phyloP scores from a whole-genome alignment of 106 monocot species.

The Dioscorea alata region DNA sequence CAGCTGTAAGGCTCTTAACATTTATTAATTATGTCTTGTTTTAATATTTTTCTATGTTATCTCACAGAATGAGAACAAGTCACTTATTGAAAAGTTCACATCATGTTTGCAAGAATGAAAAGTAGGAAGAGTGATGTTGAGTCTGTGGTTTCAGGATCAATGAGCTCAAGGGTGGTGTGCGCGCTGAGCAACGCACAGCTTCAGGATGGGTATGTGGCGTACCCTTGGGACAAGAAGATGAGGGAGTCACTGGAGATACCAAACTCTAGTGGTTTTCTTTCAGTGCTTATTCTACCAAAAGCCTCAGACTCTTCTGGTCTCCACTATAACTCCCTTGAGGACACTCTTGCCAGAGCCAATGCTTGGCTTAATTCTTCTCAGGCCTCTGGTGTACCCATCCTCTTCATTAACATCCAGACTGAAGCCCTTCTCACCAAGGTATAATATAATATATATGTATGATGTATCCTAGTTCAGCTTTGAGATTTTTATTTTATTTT shows the following conservation, averaged over 20 bases:
- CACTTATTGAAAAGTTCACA: background rate
- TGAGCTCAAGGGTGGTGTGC: slow-evolving; percentile 47
- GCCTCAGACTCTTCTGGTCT: slow-evolving; percentile 31
- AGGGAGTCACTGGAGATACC: slow-evolving; percentile 37
- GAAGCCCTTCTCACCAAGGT: slow-evolving; percentile 90
- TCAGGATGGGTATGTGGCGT: slow-evolving; percentile 73
- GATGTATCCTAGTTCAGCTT: background rate
- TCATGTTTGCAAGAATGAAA: background rate
- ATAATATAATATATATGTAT: background rate
- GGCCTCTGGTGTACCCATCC: slow-evolving; percentile 57
- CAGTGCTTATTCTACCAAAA: slow-evolving; percentile 66
- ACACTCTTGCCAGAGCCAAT: slow-evolving; percentile 74
- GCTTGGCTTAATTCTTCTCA: slow-evolving; percentile 70
- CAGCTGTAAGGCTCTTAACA: too few species aligned
- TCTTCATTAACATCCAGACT: slow-evolving; percentile 66
- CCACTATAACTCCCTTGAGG: slow-evolving; percentile 63
- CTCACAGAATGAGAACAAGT: too few species aligned
- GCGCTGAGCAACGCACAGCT: slow-evolving; percentile 63
- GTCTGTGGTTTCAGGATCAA: slow-evolving; percentile 33
- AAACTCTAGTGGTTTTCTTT: slow-evolving; percentile 67
- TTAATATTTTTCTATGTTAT: too few species aligned
- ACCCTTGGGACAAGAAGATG: slow-evolving; percentile 92
- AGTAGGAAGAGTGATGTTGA: background rate
- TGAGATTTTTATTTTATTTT: background rate
- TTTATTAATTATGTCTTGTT: too few species aligned